Base-by-base conservation (phyloP, 306 rosid species). In the Lathyrus oleraceus region DNA sequence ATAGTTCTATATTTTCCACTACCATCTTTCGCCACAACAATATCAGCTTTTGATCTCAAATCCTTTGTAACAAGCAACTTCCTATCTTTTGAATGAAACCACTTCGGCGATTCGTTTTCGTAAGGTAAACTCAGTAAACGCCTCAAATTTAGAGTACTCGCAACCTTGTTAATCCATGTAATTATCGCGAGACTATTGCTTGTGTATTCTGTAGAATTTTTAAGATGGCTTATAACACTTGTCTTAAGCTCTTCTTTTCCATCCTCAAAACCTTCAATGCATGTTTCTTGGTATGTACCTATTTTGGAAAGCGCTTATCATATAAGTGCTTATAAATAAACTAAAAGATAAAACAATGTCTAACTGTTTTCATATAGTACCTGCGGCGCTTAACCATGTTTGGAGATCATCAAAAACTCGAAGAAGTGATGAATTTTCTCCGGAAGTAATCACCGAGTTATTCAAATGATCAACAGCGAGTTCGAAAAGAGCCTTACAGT, bases 351-450 rank as follows among this genome's bases (percentile, higher is more conserved):
- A 35, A 35, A 35, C 7, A 35, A 35, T 7, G 10, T 35, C 39
- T 0, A 35, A 35, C 39, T 7, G 10, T 7, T 35, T 35, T 35
- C 39, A 35, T 35, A 35, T 38, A 36, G 14, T 78, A 83, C 88
- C 92, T 61, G 96, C 88, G 38, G 92, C 79, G 73, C 90, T 89
- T 43, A 89, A 61, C 98, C 96, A 87, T 12, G 98, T 92, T 63
- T 69, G 19, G 13, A 89, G 86, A 77, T 89, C 95, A 15, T 86
- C 92, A 60, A 80, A 45, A 23, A 68, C 83, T 0, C 83, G 70
- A 67, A 67, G n/a, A 39, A 89, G 23, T 0, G 96, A 83, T 69
- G 72, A 78, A 1, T 52, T 58, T 32, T 53, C 65, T 10, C 64
- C 71, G 0, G 73, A 67, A 1, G 79, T 65, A 4, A 76, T 71